Percentiles rank a stretch among this genome's conserved stretches.
Evolutionary conservation across 73 alveolate species (phyloP).

Genomic region (Paramecium caudatum): DNA sequence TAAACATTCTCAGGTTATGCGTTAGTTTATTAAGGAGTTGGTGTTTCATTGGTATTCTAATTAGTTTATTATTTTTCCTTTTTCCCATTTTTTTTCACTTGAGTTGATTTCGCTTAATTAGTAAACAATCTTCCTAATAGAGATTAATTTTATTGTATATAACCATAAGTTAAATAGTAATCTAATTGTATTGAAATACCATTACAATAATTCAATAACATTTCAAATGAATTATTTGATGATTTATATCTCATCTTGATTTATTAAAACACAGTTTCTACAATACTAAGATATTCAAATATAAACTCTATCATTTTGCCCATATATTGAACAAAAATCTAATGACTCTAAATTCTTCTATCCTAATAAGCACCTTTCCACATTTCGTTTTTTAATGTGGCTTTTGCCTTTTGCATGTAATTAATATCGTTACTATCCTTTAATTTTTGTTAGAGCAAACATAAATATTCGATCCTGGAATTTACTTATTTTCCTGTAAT

Average conservation of each 20-base stretch:
- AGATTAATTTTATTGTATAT: background rate
- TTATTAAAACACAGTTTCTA: conserved; percentile 44
- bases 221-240: conserved; percentile 48
- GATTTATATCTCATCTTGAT: conserved; percentile 62
- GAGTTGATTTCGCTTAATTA: background rate
- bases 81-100: background rate
- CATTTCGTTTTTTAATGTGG: background rate
- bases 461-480: conserved; percentile 57
- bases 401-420: background rate
- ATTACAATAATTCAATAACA: background rate
- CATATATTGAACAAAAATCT: conserved; percentile 13
- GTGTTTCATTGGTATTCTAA: background rate
- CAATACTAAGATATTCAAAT: conserved; percentile 3
- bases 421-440: background rate
- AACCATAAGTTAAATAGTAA: background rate
- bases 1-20: background rate
- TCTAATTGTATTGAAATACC: conserved; percentile 6
- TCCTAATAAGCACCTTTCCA: conserved; percentile 51
- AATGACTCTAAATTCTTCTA: conserved; percentile 59
- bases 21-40: background rate
- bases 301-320: conserved; percentile 13
- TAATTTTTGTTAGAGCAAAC: background rate
- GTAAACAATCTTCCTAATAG: background rate
- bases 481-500: conserved; percentile 40
- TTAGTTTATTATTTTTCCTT: background rate